A percentile compares a stretch with the other conserved stretches of the same genome.
phyloP scores from a whole-genome alignment of 192 early-diverging fungal genomes.

The Cladochytrium replicatum region DNA sequence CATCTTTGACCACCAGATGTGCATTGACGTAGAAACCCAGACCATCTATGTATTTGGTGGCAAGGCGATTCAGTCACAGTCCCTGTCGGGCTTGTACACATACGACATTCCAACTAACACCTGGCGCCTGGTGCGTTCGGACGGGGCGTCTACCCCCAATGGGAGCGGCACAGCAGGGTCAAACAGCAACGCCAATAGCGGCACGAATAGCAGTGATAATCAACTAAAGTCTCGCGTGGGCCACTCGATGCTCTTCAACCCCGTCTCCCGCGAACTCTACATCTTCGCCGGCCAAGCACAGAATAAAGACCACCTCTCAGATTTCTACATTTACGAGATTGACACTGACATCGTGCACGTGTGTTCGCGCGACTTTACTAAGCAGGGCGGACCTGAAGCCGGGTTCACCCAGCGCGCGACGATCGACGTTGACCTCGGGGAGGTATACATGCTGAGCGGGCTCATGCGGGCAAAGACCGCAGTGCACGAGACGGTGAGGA shows the following conservation, averaged over 20 bases:
- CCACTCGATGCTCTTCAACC: slow-evolving; percentile 82
- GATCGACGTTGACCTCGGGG: slow-evolving; percentile 63
- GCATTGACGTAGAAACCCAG: slow-evolving; percentile 57
- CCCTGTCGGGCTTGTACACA: slow-evolving; percentile 80
- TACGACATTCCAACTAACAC: slow-evolving; percentile 56
- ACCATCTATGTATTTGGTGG: slow-evolving; percentile 91
- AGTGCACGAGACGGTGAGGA: slow-evolving; percentile 52
- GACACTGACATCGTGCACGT: slow-evolving; percentile 69
- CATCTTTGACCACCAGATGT: slow-evolving; percentile 92
- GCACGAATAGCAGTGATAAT: too few relatives aligned
- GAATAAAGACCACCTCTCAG: slow-evolving; percentile 64
- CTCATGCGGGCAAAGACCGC: slow-evolving; percentile 52
- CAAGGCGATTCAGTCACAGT: slow-evolving; percentile 34
- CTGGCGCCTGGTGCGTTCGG: slow-evolving; percentile 72
- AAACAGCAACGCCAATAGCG: too few relatives aligned
- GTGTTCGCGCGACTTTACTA: slow-evolving; percentile 62
- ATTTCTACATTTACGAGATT: slow-evolving; percentile 79
- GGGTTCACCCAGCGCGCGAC: slow-evolving; percentile 79
- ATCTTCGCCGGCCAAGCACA: slow-evolving; percentile 88
- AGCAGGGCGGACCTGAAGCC: slow-evolving; percentile 64
- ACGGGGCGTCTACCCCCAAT: slow-evolving; percentile 38
- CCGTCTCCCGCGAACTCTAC: slow-evolving; percentile 59
- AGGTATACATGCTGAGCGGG: slow-evolving; percentile 78
- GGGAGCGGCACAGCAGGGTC: slow-evolving; percentile 33
- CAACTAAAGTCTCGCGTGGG: slow-evolving; percentile 80